Percentiles rank a stretch among this genome's conserved stretches.
phyloP scores from a whole-genome alignment of 1,284 basidiomycete genomes.

The Trichosporon coremiiforme region DNA sequence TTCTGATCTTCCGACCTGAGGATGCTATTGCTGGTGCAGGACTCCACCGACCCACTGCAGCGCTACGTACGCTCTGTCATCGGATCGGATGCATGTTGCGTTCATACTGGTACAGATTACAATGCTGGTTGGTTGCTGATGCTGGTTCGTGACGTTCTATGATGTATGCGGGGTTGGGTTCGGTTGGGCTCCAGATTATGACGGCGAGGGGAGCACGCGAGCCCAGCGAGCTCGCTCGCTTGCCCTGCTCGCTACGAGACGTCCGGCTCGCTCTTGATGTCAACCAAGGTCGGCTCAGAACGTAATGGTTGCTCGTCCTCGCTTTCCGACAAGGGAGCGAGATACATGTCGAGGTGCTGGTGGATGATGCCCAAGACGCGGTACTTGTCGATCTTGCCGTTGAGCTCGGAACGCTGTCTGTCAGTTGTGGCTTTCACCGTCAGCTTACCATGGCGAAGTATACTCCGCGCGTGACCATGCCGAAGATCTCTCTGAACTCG shows the following conservation, averaged over 20 bases:
- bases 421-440: slow-evolving; percentile 10
- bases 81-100: not conserved
- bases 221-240: not conserved
- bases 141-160: not conserved
- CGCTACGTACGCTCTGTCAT: slow-evolving; percentile 5
- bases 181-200: not conserved
- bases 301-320: slow-evolving; percentile 1
- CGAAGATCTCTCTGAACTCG: slow-evolving; percentile 52
- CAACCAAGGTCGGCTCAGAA: not conserved
- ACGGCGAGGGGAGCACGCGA: not conserved
- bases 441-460: slow-evolving; percentile 53
- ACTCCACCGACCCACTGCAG: slow-evolving; percentile 11
- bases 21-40: no score
- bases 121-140: not conserved
- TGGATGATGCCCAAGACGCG: slow-evolving; percentile 41
- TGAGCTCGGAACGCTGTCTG: slow-evolving; percentile 26
- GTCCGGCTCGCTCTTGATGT: slow-evolving; percentile 10
- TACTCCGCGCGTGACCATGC: slow-evolving; percentile 46
- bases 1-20: no score
- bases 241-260: not conserved
- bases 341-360: slow-evolving; percentile 52
- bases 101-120: not conserved
- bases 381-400: slow-evolving; percentile 38
- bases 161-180: slow-evolving; percentile 6
- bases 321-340: slow-evolving; percentile 22